phyloP scores from a whole-genome alignment of 306 rosid genomes.

The Sechiopsis laciniata region DNA sequence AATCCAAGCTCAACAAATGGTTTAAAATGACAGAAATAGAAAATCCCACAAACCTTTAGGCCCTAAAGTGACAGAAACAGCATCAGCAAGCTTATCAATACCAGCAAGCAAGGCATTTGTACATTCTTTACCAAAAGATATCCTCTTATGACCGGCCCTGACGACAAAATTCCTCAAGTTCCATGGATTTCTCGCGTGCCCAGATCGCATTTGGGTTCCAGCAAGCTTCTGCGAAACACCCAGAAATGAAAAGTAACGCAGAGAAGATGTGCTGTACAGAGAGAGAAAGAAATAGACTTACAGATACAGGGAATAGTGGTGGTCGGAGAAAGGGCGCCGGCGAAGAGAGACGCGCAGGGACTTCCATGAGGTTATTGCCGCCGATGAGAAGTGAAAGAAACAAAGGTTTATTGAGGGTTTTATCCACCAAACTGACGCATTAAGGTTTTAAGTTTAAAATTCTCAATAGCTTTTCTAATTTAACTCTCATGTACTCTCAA shows the following conservation, averaged over 20 bases:
- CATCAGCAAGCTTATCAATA: slow-evolving; percentile 90
- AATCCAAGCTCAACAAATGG: neutral
- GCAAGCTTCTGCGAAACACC: slow-evolving; percentile 33
- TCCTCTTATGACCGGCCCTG: slow-evolving; percentile 66
- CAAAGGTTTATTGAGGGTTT: slow-evolving; percentile 10
- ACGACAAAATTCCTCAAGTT: slow-evolving; percentile 30
- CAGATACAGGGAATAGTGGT: slow-evolving; percentile 35
- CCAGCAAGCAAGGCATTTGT: slow-evolving; percentile 60
- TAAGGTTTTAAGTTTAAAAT: no score
- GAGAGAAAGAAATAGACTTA: slow-evolving; percentile 26
- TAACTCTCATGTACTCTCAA: no score
- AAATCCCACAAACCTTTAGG: slow-evolving; percentile 59
- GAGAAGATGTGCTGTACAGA: neutral
- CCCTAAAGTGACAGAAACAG: slow-evolving; percentile 89
- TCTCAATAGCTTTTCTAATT: no score
- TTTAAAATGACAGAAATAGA: neutral
- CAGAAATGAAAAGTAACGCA: slow-evolving; percentile 15
- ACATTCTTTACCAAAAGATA: slow-evolving; percentile 64
- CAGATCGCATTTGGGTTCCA: slow-evolving; percentile 31
- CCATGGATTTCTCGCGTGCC: slow-evolving; percentile 32
- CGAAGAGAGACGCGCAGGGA: slow-evolving; percentile 28
- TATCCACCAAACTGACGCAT: neutral
- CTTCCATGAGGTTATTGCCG: slow-evolving; percentile 26
- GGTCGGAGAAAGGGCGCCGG: slow-evolving; percentile 27
- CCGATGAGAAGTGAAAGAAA: neutral